Conservation (phyloP, 2,329 filamentous ascomycete species). For the Fusarium proliferatum region DNA sequence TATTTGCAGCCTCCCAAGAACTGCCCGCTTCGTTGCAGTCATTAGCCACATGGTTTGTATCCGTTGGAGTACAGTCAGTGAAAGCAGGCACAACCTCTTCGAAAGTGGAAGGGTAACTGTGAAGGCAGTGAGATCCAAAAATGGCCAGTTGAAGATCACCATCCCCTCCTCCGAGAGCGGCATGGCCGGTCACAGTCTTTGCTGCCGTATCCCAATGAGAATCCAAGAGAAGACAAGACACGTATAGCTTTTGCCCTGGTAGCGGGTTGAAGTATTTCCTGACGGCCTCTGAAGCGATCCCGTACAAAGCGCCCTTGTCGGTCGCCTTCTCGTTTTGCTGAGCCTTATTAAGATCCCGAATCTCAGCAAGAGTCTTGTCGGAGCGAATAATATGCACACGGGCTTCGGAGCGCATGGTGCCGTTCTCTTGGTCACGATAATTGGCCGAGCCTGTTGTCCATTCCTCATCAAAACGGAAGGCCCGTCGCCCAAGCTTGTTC, state of each 20-base stretch:
- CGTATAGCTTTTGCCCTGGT: constrained; percentile 85
- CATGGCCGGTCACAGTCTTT: constrained; percentile 81
- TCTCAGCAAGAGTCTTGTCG: constrained; percentile 85
- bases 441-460: constrained; percentile 89
- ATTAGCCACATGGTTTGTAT: constrained; percentile 83
- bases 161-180: constrained; percentile 79
- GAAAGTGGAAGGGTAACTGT: constrained; percentile 88
- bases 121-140: constrained; percentile 91
- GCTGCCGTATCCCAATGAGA: constrained; percentile 83
- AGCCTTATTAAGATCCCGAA: constrained; percentile 80
- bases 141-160: constrained; percentile 85
- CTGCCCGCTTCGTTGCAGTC: constrained; percentile 88
- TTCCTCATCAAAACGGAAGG: constrained; percentile 93
- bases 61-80: constrained; percentile 88
- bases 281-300: constrained; percentile 81
- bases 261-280: constrained; percentile 78
- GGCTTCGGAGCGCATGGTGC: constrained; percentile 87
- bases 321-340: constrained; percentile 79
- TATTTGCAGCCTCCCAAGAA: constrained; percentile 94
- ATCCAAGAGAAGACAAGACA: constrained; percentile 88
- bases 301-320: constrained; percentile 78
- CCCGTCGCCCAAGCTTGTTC: constrained; percentile 85
- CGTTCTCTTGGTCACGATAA: constrained; percentile 75
- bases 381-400: constrained; percentile 87
- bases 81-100: constrained; percentile 93